phyloP scores from a whole-genome alignment of 129 eudicot species.

The Escallonia rubra region DNA sequence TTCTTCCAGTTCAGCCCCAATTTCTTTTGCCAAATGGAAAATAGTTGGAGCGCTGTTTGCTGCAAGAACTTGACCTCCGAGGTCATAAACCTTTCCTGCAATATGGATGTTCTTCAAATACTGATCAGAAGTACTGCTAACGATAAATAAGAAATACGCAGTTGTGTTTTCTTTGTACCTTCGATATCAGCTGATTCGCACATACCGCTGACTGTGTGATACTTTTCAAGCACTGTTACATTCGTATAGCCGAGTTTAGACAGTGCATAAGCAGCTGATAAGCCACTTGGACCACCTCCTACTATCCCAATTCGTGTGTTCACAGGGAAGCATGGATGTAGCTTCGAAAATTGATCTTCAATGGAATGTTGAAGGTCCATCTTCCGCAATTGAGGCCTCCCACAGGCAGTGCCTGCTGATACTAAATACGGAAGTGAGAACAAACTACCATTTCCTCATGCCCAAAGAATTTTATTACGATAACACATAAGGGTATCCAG shows the following conservation, averaged over 20 bases:
- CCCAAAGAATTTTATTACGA: neutral
- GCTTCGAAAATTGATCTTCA: conserved; percentile 57
- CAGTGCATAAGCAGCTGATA: conserved; percentile 82
- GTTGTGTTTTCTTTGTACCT: conserved; percentile 23
- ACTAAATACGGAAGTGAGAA: conserved; percentile 6
- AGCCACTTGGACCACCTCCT: conserved; percentile 90
- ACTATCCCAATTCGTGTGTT: conserved; percentile 55
- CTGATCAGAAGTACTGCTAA: neutral
- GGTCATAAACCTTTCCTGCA: conserved; percentile 74
- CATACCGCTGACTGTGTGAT: conserved; percentile 83
- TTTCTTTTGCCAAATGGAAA: conserved; percentile 68
- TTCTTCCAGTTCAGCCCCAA: conserved; percentile 53
- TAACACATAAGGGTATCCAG: neutral
- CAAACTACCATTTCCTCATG: neutral
- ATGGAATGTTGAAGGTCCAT: conserved; percentile 48
- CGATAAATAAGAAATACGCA: neutral
- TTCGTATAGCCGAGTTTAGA: conserved; percentile 64
- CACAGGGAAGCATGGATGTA: conserved; percentile 67
- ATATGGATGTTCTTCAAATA: neutral
- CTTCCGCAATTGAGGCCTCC: conserved; percentile 7
- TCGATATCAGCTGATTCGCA: conserved; percentile 77
- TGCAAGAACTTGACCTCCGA: conserved; percentile 92
- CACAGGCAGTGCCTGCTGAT: conserved; percentile 19
- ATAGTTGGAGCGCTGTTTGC: conserved; percentile 79
- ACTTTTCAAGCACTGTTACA: conserved; percentile 70